A percentile compares a stretch with the other conserved stretches of the same genome.
Evolutionary conservation across 148 eudicot genomes (phyloP).

Genomic region (Diospyros lotus): DNA sequence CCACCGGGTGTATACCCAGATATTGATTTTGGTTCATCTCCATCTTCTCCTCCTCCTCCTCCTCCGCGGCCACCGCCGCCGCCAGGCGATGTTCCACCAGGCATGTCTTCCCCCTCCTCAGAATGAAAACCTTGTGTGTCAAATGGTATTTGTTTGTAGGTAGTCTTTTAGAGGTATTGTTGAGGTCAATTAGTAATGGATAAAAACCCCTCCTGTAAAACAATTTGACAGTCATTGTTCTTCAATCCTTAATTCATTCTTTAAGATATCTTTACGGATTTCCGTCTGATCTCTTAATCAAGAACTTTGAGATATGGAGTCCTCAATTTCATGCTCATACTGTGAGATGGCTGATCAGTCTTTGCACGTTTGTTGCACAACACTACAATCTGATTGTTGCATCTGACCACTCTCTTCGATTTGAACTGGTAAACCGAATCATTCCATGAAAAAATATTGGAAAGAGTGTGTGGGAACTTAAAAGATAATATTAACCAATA

Average conservation of each 20-base stretch:
- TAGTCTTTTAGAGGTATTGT: background rate
- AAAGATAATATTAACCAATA: too few species aligned
- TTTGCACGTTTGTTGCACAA: too few species aligned
- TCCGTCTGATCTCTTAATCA: background rate
- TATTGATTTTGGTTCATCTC: conserved; percentile 48
- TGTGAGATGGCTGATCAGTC: too few species aligned
- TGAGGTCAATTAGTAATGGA: conserved; percentile 13
- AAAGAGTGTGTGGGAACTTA: too few species aligned
- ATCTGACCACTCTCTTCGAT: too few species aligned
- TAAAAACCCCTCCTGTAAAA: conserved; percentile 11
- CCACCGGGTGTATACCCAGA: conserved; percentile 85
- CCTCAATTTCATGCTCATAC: too few species aligned
- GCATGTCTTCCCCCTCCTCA: conserved; percentile 22
- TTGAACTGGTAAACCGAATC: too few species aligned
- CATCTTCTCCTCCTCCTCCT: background rate
- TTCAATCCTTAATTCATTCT: conserved; percentile 14
- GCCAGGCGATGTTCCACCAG: conserved; percentile 31
- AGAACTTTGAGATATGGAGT: too few species aligned
- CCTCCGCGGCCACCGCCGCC: conserved; percentile 20
- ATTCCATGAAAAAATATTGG: too few species aligned
- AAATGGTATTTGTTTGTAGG: background rate
- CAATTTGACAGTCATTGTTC: background rate
- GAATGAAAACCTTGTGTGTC: conserved; percentile 5
- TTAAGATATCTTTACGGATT: background rate
- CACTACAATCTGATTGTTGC: too few species aligned